Conservation (phyloP, 2,329 filamentous ascomycete genomes). For the Penicillium polonicum region DNA sequence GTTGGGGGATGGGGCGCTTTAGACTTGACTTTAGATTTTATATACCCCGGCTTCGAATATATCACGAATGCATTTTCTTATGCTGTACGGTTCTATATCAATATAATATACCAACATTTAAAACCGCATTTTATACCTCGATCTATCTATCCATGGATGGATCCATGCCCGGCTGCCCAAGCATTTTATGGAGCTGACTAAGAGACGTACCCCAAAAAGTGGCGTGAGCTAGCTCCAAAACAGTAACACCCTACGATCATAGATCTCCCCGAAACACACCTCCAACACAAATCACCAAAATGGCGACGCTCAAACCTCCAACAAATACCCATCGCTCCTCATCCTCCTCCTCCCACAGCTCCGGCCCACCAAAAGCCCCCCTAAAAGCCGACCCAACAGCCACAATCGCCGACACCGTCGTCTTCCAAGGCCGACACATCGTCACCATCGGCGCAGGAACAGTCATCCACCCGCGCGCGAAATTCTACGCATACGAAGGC, state of each 20-base stretch:
- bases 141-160: neutral
- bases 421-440: slow-evolving; percentile 64
- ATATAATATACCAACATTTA: neutral
- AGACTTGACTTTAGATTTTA: neutral
- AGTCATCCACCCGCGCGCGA: slow-evolving; percentile 81
- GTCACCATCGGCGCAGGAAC: slow-evolving; percentile 76
- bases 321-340: slow-evolving; percentile 29
- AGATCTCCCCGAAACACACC: slow-evolving; percentile 7
- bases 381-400: slow-evolving; percentile 38
- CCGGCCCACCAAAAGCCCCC: slow-evolving; percentile 35
- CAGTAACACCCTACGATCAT: neutral
- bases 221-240: neutral
- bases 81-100: neutral
- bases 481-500: slow-evolving; percentile 74
- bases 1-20: neutral
- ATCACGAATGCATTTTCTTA: neutral
- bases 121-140: neutral
- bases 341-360: slow-evolving; percentile 22
- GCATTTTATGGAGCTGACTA: neutral
- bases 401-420: slow-evolving; percentile 41
- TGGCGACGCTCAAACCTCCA: slow-evolving; percentile 33
- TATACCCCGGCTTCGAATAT: neutral
- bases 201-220: neutral
- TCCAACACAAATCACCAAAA: slow-evolving; percentile 8
- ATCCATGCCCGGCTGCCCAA: no score